These are phyloP conservation scores for Berberis thunbergii DNA, from an alignment of 164 flowering plant species.

Conservation along the genomic window DNA sequence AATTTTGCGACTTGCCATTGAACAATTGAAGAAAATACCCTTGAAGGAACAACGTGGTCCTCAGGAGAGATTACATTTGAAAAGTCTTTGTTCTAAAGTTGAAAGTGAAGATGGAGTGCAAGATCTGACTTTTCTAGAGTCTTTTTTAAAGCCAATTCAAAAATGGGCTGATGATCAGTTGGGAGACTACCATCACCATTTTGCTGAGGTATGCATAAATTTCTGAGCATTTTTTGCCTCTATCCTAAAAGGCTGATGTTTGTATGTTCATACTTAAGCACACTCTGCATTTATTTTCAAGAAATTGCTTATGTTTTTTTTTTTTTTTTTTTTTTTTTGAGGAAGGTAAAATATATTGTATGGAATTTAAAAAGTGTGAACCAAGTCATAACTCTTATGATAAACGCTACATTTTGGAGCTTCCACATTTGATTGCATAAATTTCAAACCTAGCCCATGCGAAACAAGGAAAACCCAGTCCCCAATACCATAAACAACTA, in stretches of 20 bases:
- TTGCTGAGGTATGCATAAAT: slow-evolving; percentile 55
- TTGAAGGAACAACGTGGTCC: slow-evolving; percentile 89
- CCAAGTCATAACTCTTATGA: too few relatives aligned
- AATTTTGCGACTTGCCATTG: slow-evolving; percentile 65
- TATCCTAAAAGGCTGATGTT: not conserved
- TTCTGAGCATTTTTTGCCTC: not conserved
- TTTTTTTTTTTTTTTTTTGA: too few relatives aligned
- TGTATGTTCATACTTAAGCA: not conserved
- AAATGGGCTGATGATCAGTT: slow-evolving; percentile 89
- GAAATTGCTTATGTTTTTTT: too few relatives aligned
- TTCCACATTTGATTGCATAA: too few relatives aligned
- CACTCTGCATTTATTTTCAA: too few relatives aligned
- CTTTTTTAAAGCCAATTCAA: slow-evolving; percentile 74
- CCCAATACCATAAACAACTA: too few relatives aligned
- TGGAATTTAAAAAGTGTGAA: too few relatives aligned
- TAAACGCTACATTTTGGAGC: too few relatives aligned
- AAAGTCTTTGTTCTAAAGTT: slow-evolving; percentile 55
- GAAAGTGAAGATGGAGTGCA: slow-evolving; percentile 48
- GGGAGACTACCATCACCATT: slow-evolving; percentile 78
- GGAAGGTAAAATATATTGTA: too few relatives aligned
- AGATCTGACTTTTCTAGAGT: slow-evolving; percentile 66
- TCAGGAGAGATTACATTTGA: slow-evolving; percentile 79
- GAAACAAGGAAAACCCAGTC: too few relatives aligned
- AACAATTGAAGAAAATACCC: slow-evolving; percentile 74
- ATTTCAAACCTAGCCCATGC: too few relatives aligned